These are phyloP conservation scores for Exophiala dermatitidis DNA, from an alignment of 2,329 filamentous ascomycete species.

Conservation along the genomic window DNA sequence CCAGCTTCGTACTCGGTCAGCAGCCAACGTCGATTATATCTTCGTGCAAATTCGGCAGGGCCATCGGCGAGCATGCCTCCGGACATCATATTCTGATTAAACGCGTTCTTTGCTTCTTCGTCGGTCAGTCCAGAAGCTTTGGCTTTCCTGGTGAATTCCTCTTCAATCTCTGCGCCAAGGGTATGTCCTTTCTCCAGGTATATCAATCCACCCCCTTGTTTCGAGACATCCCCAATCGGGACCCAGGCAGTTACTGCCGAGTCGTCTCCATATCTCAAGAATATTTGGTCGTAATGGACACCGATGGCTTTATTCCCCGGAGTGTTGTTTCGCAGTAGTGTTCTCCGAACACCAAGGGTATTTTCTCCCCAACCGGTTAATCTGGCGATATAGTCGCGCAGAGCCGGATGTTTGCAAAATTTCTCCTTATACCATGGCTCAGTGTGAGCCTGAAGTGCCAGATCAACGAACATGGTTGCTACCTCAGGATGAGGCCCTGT, in stretches of 20 bases:
- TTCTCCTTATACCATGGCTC: conserved; percentile 48
- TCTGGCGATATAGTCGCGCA: conserved; percentile 45
- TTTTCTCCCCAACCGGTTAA: conserved; percentile 50
- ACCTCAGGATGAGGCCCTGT: conserved; percentile 34
- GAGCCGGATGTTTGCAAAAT: conserved; percentile 48
- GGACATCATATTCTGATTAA: conserved; percentile 55
- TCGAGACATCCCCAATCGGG: conserved; percentile 47
- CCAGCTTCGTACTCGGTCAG: conserved; percentile 50
- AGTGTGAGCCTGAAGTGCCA: conserved; percentile 49
- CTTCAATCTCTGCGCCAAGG: conserved; percentile 46
- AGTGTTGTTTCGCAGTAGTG: conserved; percentile 51
- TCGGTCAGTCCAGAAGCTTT: conserved; percentile 45
- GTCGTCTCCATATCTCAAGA: conserved; percentile 49
- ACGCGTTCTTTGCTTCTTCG: conserved; percentile 46
- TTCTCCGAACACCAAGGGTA: conserved; percentile 43
- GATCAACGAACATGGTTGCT: conserved; percentile 42
- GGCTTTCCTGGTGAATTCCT: conserved; percentile 45
- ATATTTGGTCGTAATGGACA: conserved; percentile 56
- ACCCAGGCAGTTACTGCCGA: conserved; percentile 53
- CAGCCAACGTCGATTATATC: conserved; percentile 44
- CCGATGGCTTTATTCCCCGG: conserved; percentile 52
- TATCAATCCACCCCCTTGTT: conserved; percentile 53
- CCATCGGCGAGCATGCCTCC: conserved; percentile 48
- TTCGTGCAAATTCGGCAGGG: conserved; percentile 40
- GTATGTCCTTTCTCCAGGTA: conserved; percentile 49